These are phyloP conservation scores for Lodderomyces metapsilosis DNA, from an alignment of 1,139 yeast genomes.

Conservation along the genomic window DNA sequence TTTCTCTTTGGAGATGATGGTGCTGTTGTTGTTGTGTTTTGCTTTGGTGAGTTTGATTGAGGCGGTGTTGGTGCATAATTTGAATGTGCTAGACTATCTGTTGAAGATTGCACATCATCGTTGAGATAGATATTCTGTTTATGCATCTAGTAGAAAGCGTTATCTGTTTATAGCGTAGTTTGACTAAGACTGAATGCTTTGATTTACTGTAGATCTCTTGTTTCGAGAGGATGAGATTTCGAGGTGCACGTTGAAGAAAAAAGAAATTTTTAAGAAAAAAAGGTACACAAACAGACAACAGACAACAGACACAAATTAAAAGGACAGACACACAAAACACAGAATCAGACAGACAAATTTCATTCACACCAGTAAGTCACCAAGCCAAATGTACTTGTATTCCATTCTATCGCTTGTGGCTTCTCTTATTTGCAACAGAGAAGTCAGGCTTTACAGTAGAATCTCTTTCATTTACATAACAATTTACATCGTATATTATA, in stretches of 20 bases:
- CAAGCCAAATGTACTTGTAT: too few relatives aligned
- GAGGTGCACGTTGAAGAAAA: too few relatives aligned
- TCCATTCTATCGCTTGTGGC: too few relatives aligned
- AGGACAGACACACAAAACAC: too few relatives aligned
- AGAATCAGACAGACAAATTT: background rate
- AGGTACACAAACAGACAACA: background rate
- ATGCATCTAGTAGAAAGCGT: background rate
- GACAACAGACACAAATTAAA: background rate
- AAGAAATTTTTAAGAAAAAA: too few relatives aligned
- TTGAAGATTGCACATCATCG: background rate
- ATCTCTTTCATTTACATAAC: too few relatives aligned
- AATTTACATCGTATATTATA: too few relatives aligned
- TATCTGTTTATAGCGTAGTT: background rate
- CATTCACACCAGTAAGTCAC: background rate
- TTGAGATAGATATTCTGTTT: constrained; percentile 1
- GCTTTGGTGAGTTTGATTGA: background rate
- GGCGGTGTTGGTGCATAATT: background rate
- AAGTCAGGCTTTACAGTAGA: too few relatives aligned
- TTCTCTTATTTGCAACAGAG: too few relatives aligned
- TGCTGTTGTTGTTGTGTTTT: constrained; percentile 4
- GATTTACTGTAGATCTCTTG: too few relatives aligned
- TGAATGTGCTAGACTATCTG: background rate
- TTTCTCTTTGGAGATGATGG: constrained; percentile 9
- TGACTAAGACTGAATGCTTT: too few relatives aligned
- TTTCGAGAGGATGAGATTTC: background rate